Evolutionary conservation across 495 filamentous ascomycete genomes (phyloP).

Genomic region (Penicillium paxilli): DNA sequence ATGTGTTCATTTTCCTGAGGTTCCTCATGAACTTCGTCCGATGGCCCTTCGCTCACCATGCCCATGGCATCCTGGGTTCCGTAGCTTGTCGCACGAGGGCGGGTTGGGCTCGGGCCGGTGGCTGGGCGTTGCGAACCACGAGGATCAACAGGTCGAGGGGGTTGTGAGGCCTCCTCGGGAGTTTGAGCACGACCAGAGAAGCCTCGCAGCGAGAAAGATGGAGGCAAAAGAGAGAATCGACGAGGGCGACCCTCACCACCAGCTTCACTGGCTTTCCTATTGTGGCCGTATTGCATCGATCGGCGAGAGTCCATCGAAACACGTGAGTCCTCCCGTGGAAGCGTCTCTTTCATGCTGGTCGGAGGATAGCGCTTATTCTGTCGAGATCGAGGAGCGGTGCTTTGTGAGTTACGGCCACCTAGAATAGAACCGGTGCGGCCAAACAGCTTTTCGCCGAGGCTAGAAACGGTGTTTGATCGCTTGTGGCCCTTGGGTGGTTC

Average conservation of each 20-base stretch:
- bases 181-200: constrained; percentile 46
- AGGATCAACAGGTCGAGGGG: constrained; percentile 25
- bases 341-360: constrained; percentile 71
- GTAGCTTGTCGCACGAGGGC: constrained; percentile 38
- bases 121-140: constrained; percentile 34
- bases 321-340: constrained; percentile 57
- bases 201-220: constrained; percentile 65
- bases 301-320: constrained; percentile 79
- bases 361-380: constrained; percentile 64
- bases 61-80: constrained; percentile 37
- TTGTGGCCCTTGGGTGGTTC: constrained; percentile 73
- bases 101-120: constrained; percentile 26
- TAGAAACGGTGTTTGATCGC: constrained; percentile 84
- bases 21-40: constrained; percentile 24
- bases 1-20: constrained; percentile 20
- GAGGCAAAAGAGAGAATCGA: constrained; percentile 75
- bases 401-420: constrained; percentile 53
- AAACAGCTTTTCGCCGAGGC: constrained; percentile 75
- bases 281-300: constrained; percentile 73
- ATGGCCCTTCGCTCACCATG: constrained; percentile 31
- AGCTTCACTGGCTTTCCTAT: constrained; percentile 80
- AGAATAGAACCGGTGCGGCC: constrained; percentile 79
- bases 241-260: constrained; percentile 73
- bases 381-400: constrained; percentile 34
- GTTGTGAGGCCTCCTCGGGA: constrained; percentile 37